These are phyloP conservation scores for apple (Malus domestica) DNA, from an alignment of 306 rosid species.

Conservation along the genomic window DNA sequence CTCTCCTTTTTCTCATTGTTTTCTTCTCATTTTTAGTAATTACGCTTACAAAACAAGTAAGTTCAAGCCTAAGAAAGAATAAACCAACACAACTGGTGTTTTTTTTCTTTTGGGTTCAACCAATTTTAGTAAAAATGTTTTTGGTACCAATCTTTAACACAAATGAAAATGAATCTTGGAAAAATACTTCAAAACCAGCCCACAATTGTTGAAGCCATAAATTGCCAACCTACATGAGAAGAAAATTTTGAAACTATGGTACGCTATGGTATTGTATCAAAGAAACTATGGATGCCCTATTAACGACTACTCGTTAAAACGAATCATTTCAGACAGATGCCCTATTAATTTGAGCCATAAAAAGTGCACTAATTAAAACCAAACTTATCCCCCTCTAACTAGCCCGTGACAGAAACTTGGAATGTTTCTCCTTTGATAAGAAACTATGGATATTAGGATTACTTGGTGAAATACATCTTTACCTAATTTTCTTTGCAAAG, in stretches of 20 bases:
- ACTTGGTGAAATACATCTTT: not conserved
- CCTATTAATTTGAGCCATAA: no score
- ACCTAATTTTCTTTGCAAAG: not conserved
- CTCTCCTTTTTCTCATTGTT: not conserved
- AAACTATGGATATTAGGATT: conserved; percentile 10
- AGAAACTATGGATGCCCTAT: not conserved
- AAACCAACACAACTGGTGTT: not conserved
- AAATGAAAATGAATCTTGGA: no score
- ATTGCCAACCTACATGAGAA: not conserved
- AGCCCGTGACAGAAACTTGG: not conserved
- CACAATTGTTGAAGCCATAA: not conserved
- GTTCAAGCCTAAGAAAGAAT: not conserved
- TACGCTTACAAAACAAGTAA: not conserved
- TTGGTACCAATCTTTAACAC: no score
- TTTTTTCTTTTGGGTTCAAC: no score
- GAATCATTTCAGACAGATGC: no score
- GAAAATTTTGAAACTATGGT: not conserved
- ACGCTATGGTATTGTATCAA: not conserved
- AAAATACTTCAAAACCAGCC: no score
- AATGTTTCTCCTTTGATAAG: not conserved
- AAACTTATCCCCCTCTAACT: no score
- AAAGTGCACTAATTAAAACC: no score
- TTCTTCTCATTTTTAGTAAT: not conserved
- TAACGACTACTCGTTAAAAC: no score
- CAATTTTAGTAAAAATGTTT: not conserved